phyloP scores from a whole-genome alignment of 495 filamentous ascomycete genomes.

The Astrothelium subdiscretum region DNA sequence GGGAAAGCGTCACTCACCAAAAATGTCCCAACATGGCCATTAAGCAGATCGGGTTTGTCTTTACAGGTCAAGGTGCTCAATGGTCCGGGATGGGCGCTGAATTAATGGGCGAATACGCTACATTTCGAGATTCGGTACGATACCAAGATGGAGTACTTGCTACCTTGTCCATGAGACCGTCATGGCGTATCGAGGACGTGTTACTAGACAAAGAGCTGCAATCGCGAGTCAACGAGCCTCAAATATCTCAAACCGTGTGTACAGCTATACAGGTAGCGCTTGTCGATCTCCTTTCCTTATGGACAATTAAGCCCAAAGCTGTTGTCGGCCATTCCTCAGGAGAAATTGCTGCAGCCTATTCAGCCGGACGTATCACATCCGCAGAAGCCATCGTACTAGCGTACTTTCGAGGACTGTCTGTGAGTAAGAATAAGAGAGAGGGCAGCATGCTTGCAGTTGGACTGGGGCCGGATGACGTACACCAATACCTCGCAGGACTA shows the following conservation, averaged over 20 bases:
- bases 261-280: conserved; percentile 19
- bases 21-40: neutral
- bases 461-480: neutral
- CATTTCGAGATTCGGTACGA: neutral
- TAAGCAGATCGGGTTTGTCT: conserved; percentile 15
- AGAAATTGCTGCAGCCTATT: conserved; percentile 53
- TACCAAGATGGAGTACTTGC: neutral
- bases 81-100: conserved; percentile 29
- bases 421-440: neutral
- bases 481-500: neutral
- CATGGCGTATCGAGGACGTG: conserved; percentile 6
- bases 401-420: conserved; percentile 28
- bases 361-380: conserved; percentile 36
- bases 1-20: neutral
- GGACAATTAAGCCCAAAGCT: conserved; percentile 20
- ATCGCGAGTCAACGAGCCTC: conserved; percentile 11
- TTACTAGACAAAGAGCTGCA: conserved; percentile 11
- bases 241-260: conserved; percentile 15
- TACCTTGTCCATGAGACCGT: neutral
- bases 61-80: conserved; percentile 39
- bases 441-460: conserved; percentile 21
- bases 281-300: conserved; percentile 16
- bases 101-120: neutral
- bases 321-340: conserved; percentile 53
- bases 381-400: conserved; percentile 33